Percentiles rank a stretch among this genome's conserved stretches.
Evolutionary conservation across 345 rosid genomes (phyloP).

Genomic region (Barbarea vulgaris): DNA sequence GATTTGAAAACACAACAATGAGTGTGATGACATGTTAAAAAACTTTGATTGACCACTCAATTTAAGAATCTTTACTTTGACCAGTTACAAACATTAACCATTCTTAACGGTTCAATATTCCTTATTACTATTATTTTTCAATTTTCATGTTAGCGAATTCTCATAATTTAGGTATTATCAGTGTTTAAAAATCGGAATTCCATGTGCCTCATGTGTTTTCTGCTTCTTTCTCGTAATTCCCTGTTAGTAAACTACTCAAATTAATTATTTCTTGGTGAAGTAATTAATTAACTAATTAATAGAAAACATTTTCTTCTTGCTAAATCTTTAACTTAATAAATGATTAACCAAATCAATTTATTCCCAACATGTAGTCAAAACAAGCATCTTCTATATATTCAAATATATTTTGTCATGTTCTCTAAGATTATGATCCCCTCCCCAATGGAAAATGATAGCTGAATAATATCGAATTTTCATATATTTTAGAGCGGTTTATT

Average conservation of each 20-base stretch:
- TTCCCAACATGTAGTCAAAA: constrained; percentile 40
- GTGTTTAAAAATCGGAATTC: constrained; percentile 9
- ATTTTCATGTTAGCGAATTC: constrained; percentile 17
- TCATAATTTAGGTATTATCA: background rate
- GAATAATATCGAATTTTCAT: background rate
- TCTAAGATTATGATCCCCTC: constrained; percentile 32
- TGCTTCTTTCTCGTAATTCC: constrained; percentile 22
- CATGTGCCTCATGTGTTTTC: constrained; percentile 46
- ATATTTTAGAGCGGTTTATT: too few relatives aligned
- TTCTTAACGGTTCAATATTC: constrained; percentile 37
- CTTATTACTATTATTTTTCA: background rate
- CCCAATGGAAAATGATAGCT: background rate
- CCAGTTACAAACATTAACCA: constrained; percentile 37
- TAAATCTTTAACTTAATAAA: constrained; percentile 8
- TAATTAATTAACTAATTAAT: constrained; percentile 1
- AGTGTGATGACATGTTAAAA: constrained; percentile 26
- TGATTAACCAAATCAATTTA: constrained; percentile 24
- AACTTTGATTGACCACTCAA: constrained; percentile 30
- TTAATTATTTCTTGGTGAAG: constrained; percentile 26
- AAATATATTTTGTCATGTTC: constrained; percentile 41
- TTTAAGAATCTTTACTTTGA: constrained; percentile 31
- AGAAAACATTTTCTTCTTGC: constrained; percentile 23
- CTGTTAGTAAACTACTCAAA: constrained; percentile 4
- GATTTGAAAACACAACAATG: background rate
- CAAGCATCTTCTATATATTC: constrained; percentile 30